Evolutionary conservation across 1,139 yeast genomes (phyloP).

Genomic region (Blastobotrys arbuscula): DNA sequence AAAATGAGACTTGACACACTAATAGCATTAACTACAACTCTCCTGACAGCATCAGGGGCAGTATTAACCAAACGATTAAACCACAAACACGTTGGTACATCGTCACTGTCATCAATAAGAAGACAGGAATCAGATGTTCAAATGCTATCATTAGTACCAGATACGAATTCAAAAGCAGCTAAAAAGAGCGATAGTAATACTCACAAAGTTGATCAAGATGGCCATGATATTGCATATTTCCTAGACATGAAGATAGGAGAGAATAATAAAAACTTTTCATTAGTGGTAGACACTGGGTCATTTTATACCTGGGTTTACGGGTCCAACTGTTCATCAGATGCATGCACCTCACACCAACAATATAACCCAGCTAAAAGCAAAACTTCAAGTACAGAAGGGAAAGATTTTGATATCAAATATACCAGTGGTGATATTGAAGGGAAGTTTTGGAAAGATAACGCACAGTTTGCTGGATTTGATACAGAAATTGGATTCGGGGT

Average conservation of each 20-base stretch:
- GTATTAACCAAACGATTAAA: slow-evolving; percentile 1
- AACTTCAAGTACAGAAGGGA: slow-evolving; percentile 24
- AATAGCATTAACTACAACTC: not conserved
- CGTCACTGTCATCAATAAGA: slow-evolving; percentile 9
- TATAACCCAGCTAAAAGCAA: slow-evolving; percentile 30
- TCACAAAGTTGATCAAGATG: slow-evolving; percentile 24
- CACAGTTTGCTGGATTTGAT: slow-evolving; percentile 41
- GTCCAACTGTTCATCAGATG: slow-evolving; percentile 41
- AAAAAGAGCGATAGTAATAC: slow-evolving; percentile 11
- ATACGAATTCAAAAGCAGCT: not conserved
- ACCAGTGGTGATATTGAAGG: slow-evolving; percentile 56
- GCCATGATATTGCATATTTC: slow-evolving; percentile 31
- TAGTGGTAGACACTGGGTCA: slow-evolving; percentile 62
- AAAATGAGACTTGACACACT: not conserved
- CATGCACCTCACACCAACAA: slow-evolving; percentile 40
- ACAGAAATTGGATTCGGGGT: slow-evolving; percentile 49
- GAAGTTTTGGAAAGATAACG: slow-evolving; percentile 37
- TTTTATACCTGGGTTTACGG: slow-evolving; percentile 62
- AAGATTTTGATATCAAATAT: slow-evolving; percentile 45
- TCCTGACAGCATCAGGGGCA: not conserved
- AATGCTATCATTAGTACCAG: not conserved
- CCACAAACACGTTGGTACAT: slow-evolving; percentile 7
- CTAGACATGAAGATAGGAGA: slow-evolving; percentile 27
- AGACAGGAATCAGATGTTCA: not conserved
- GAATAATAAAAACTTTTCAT: slow-evolving; percentile 38